phyloP scores from a whole-genome alignment of 495 filamentous ascomycete species.

The Tuber borchii region DNA sequence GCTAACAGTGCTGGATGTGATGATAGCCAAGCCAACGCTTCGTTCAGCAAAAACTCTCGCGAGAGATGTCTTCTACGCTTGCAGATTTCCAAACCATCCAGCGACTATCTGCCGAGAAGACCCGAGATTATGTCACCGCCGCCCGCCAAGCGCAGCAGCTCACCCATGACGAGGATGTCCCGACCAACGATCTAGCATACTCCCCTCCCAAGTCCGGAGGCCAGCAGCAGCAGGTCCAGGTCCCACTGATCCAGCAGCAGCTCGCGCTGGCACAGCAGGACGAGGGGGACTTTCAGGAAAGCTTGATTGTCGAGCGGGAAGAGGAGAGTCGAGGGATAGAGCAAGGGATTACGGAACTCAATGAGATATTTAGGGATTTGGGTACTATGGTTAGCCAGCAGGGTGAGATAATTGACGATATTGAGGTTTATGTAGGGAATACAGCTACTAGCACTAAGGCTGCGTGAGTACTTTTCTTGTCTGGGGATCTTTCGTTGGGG shows the following conservation, averaged over 20 bases:
- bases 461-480: conserved; percentile 46
- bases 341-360: conserved; percentile 87
- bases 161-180: conserved; percentile 27
- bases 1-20: conserved; percentile 13
- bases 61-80: conserved; percentile 80
- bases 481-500: background rate
- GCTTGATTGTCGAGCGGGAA: conserved; percentile 89
- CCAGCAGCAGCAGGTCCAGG: conserved; percentile 53
- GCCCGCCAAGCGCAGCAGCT: conserved; percentile 50
- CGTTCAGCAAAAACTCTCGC: conserved; percentile 86
- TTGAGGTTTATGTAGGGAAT: conserved; percentile 76
- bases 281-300: conserved; percentile 96
- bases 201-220: conserved; percentile 43
- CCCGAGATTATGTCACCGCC: conserved; percentile 75
- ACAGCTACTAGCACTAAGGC: conserved; percentile 72
- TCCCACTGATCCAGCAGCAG: conserved; percentile 57
- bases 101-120: conserved; percentile 80
- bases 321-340: conserved; percentile 95
- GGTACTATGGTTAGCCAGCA: conserved; percentile 94
- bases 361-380: conserved; percentile 93
- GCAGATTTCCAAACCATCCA: conserved; percentile 87
- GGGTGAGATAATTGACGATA: conserved; percentile 80
- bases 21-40: conserved; percentile 79
- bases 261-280: conserved; percentile 79
- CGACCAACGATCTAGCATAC: conserved; percentile 41